phyloP scores from a whole-genome alignment of 2,329 filamentous ascomycete species.

The Cercospora sp. region DNA sequence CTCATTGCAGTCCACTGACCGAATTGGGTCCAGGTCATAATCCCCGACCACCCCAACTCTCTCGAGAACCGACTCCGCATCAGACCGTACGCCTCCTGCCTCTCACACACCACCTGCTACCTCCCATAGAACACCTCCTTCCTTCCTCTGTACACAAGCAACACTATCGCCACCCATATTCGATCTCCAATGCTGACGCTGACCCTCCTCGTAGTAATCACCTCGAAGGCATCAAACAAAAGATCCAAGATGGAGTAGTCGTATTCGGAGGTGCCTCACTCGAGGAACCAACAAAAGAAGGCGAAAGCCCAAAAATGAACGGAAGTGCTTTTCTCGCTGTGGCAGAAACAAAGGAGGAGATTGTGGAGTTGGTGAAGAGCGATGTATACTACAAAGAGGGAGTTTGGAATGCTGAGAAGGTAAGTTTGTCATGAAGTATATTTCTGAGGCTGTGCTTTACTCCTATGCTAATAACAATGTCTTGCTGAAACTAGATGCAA shows the following conservation, averaged over 20 bases:
- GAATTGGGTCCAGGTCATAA: conserved; percentile 38
- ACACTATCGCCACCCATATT: neutral
- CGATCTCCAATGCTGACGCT: no score
- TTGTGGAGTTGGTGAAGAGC: conserved; percentile 58
- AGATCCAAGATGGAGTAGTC: conserved; percentile 57
- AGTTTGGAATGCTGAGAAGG: conserved; percentile 70
- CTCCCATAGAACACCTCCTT: no score
- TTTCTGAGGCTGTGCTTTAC: no score
- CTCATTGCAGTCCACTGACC: neutral
- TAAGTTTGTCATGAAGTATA: conserved; percentile 21
- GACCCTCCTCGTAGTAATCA: conserved; percentile 46
- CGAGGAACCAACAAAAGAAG: conserved; percentile 62
- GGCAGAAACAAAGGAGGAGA: conserved; percentile 69
- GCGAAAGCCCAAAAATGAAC: conserved; percentile 67
- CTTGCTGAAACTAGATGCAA: conserved; percentile 34
- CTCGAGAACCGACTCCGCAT: conserved; percentile 47
- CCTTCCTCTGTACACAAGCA: neutral
- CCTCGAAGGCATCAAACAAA: conserved; percentile 56
- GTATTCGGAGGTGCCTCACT: conserved; percentile 71
- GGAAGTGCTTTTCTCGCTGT: conserved; percentile 71
- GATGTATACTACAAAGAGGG: conserved; percentile 72
- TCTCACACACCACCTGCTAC: no score
- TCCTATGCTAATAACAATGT: neutral
- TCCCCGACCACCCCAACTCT: conserved; percentile 47
- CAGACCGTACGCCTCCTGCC: conserved; percentile 37